phyloP scores from a whole-genome alignment of 2,329 filamentous ascomycete species.

The Cyphellophora attinorum region DNA sequence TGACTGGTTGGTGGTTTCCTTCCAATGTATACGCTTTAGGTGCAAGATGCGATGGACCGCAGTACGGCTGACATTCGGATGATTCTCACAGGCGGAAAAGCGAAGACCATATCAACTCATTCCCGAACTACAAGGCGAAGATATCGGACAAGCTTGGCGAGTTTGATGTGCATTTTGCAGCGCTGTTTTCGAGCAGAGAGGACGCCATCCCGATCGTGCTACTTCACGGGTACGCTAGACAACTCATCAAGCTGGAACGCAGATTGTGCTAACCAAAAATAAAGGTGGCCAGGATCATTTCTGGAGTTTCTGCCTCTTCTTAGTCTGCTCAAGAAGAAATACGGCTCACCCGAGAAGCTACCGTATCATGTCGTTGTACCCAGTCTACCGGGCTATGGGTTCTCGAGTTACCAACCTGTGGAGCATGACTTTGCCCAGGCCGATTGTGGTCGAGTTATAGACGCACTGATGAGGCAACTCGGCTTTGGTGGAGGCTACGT shows the following conservation, averaged over 20 bases:
- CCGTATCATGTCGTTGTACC: conserved; percentile 51
- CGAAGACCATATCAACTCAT: conserved; percentile 37
- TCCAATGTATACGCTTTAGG: too few species aligned
- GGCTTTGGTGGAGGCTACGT: conserved; percentile 45
- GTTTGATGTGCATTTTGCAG: conserved; percentile 43
- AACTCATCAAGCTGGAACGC: too few species aligned
- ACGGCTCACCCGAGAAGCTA: conserved; percentile 30
- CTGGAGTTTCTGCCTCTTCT: conserved; percentile 48
- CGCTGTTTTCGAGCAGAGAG: conserved; percentile 41
- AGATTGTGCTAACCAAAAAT: too few species aligned
- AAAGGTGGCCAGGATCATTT: conserved; percentile 47
- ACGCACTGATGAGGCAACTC: conserved; percentile 42
- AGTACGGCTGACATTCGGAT: not conserved
- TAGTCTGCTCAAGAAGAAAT: conserved; percentile 29
- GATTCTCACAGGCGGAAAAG: conserved; percentile 6
- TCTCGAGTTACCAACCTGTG: conserved; percentile 37
- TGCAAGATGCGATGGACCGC: not conserved
- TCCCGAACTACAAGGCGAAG: conserved; percentile 38
- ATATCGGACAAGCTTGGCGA: conserved; percentile 28
- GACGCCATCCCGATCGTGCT: conserved; percentile 43
- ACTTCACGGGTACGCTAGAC: conserved; percentile 49
- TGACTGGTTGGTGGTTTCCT: conserved; percentile 6
- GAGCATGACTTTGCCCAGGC: conserved; percentile 32
- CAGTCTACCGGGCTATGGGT: conserved; percentile 44
- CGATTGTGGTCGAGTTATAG: conserved; percentile 35